Evolutionary conservation across 495 filamentous ascomycete genomes (phyloP), one percentile per base, ranked within the genome.

Genomic region (Daldinia concentrica): DNA sequence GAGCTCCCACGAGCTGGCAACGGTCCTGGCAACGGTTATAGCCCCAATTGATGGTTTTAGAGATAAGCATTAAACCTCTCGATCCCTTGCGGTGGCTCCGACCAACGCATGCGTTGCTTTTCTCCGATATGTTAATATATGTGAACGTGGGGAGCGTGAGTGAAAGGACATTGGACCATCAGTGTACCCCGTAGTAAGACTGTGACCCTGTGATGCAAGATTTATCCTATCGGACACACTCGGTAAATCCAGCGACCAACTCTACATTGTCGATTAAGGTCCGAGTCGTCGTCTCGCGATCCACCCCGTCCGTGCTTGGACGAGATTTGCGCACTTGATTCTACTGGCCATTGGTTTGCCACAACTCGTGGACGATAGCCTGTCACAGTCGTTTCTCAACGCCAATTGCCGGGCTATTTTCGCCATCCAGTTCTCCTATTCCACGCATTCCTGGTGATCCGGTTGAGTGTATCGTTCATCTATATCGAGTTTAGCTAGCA

Each of bases 61-160:
- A 71, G 66, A 69, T 74, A 74, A 66, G 63, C 62, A 70, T n/a
- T 34, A n/a, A 24, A 56, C 43, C 55, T 29, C 29, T 54, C 51
- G 62, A 66, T 62, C 58, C 62, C 58, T 71, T 54, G 57, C 65
- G 48, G 43, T 73, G 43, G 65, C 51, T 64, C 59, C 55, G 69
- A 68, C 69, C 69, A 63, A 70, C 57, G 32, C 62, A 66, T 67
- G 71, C 62, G 51, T 34, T 70, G 62, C 52, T 66, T 74, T 74
- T 74, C 71, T 70, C 71, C 71, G 71, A 74, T 66, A 62, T 70
- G 71, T 41, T 52, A 62, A 69, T 58, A 58, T 19, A 58, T 63
- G 45, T 55, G 62, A 63, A 70, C 62, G 71, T 74, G 67, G 71
- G 67, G 66, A 73, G 59, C 62, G 50, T 26, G 65, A 26, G 34